A percentile compares a stretch with the other conserved stretches of the same genome.
Conservation (phyloP, 176 grass and related monocot species). For the bread wheat (Triticum aestivum) region IWGSC_CS_RefSeq_v2.1 NC_057812.1:463078782-463079281, state of each 20-base stretch:
- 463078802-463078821: slow-evolving; percentile 85
- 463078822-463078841: slow-evolving; percentile 74
- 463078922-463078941: slow-evolving; percentile 37
- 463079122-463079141: slow-evolving; percentile 16
- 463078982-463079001: slow-evolving; percentile 73
- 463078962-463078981: slow-evolving; percentile 80
- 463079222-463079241: background rate
- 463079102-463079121: slow-evolving; percentile 5
- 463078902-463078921: background rate
- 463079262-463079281: background rate
- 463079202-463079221: background rate
- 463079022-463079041: slow-evolving; percentile 56
- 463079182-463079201: background rate
- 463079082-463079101: background rate
- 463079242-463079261: background rate
- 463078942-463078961: slow-evolving; percentile 93
- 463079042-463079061: slow-evolving; percentile 11
- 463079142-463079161: background rate
- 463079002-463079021: slow-evolving; percentile 94
- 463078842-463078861: slow-evolving; percentile 87
- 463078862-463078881: slow-evolving; percentile 90
- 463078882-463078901: slow-evolving; percentile 28
- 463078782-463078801: slow-evolving; percentile 79
- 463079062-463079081: background rate
- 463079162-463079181: background rate